A percentile compares a stretch with the other conserved stretches of the same genome.
These are phyloP conservation scores for Geoglossum glabrum DNA, from an alignment of 495 filamentous ascomycete genomes.

Conservation along the genomic window DNA sequence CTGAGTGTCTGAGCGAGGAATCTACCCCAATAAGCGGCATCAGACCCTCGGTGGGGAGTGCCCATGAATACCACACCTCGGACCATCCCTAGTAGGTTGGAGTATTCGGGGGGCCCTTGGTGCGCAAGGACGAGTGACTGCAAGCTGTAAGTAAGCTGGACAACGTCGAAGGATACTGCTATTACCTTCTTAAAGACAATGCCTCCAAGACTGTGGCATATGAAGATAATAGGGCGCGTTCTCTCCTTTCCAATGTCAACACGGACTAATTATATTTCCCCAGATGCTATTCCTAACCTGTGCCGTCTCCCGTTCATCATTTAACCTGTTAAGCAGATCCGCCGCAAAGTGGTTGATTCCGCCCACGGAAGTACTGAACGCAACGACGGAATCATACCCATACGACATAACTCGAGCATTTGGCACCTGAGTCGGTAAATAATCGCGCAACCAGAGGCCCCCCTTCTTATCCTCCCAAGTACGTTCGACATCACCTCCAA, in stretches of 20 bases:
- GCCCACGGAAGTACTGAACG: background rate
- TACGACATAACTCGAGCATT: background rate
- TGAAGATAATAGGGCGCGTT: conserved; percentile 27
- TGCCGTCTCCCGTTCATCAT: background rate
- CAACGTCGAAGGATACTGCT: background rate
- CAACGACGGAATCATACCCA: background rate
- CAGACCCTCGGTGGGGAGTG: background rate
- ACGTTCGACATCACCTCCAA: conserved; percentile 8
- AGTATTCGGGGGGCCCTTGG: background rate
- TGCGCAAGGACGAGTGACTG: background rate
- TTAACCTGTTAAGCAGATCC: background rate
- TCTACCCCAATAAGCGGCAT: background rate
- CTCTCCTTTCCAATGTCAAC: background rate
- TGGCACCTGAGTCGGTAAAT: conserved; percentile 6
- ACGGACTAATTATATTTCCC: background rate
- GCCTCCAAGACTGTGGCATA: background rate
- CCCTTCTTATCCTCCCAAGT: conserved; percentile 11
- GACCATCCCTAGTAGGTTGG: background rate
- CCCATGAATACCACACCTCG: conserved; percentile 72
- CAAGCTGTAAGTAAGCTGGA: background rate
- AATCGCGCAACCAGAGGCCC: conserved; percentile 13
- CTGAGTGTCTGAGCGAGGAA: background rate
- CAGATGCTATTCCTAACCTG: background rate
- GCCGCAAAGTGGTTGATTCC: background rate
- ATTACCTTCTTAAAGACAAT: conserved; percentile 1